phyloP scores from a whole-genome alignment of 805 yeast species.

The Kuraishia cidri region DNA sequence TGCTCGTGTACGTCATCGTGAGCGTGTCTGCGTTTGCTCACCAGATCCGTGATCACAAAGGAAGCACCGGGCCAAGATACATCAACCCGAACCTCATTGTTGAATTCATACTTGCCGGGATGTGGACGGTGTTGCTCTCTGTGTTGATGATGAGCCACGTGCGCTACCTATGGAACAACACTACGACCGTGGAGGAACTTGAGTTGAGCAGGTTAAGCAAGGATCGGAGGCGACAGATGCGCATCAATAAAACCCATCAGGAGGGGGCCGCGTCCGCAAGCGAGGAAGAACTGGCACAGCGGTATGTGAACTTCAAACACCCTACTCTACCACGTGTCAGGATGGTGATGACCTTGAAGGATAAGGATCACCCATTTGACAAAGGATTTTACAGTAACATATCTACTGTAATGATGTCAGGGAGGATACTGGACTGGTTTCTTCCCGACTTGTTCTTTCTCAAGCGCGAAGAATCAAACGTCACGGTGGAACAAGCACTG shows the following conservation, averaged over 20 bases:
- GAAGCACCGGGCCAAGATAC: slow-evolving; percentile 12
- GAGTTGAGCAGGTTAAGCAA: slow-evolving; percentile 13
- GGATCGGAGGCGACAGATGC: slow-evolving; percentile 16
- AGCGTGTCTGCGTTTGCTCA: slow-evolving; percentile 25
- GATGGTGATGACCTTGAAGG: slow-evolving; percentile 23
- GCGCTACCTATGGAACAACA: slow-evolving; percentile 34
- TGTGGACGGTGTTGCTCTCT: slow-evolving; percentile 34
- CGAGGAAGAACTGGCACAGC: slow-evolving; percentile 10
- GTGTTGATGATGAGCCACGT: slow-evolving; percentile 33
- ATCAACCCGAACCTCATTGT: slow-evolving; percentile 41
- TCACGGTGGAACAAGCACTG: slow-evolving; percentile 6
- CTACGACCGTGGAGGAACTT: slow-evolving; percentile 54
- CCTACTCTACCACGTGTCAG: slow-evolving; percentile 20
- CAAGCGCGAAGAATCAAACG: slow-evolving; percentile 1
- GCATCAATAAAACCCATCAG: slow-evolving; percentile 2
- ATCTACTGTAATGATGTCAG: slow-evolving; percentile 18
- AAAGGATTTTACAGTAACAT: slow-evolving; percentile 27
- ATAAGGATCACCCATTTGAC: slow-evolving; percentile 24
- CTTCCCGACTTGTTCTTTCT: slow-evolving; percentile 13
- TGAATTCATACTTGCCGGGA: slow-evolving; percentile 30
- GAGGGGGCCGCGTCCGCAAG: not conserved
- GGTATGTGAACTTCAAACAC: slow-evolving; percentile 35
- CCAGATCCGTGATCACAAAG: slow-evolving; percentile 13
- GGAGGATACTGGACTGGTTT: slow-evolving; percentile 4
- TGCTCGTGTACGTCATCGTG: slow-evolving; percentile 29